Evolutionary conservation across 768 basidiomycete genomes (phyloP).

Genomic region (Mycena haematopus): DNA sequence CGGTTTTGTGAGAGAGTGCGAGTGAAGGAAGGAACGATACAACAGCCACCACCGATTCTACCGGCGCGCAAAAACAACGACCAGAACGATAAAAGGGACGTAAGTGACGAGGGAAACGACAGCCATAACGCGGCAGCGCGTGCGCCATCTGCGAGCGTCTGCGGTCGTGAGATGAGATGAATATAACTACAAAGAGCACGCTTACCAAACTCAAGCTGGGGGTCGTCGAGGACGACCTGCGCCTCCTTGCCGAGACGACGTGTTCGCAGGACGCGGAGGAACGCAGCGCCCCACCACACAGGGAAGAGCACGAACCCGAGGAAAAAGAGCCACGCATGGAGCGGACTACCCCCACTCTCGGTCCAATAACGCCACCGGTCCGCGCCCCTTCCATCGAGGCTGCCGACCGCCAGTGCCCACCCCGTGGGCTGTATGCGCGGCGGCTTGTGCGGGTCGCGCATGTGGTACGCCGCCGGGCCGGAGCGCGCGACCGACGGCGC

Average conservation of each 20-base stretch:
- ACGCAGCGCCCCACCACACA: slow-evolving; percentile 59
- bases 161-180: background rate
- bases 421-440: slow-evolving; percentile 49
- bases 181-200: background rate
- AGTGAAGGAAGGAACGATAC: slow-evolving; percentile 6
- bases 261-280: slow-evolving; percentile 49
- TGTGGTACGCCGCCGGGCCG: slow-evolving; percentile 47
- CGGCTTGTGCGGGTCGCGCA: slow-evolving; percentile 57
- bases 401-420: slow-evolving; percentile 47
- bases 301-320: slow-evolving; percentile 60
- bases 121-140: slow-evolving; percentile 61
- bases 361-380: slow-evolving; percentile 27
- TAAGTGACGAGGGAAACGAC: slow-evolving; percentile 58
- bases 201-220: slow-evolving; percentile 62
- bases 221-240: slow-evolving; percentile 56
- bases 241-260: slow-evolving; percentile 51
- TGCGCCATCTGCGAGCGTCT: slow-evolving; percentile 63
- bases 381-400: slow-evolving; percentile 46
- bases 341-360: slow-evolving; percentile 37
- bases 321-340: slow-evolving; percentile 65
- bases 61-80: slow-evolving; percentile 50
- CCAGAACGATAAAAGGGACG: slow-evolving; percentile 60
- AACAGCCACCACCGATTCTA: slow-evolving; percentile 1
- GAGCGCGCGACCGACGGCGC: slow-evolving; percentile 55
- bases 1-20: slow-evolving; percentile 7